Evolutionary conservation across 2,329 filamentous ascomycete genomes (phyloP), one percentile per base, ranked within the genome.

Genomic region (Lomentospora prolificans): DNA sequence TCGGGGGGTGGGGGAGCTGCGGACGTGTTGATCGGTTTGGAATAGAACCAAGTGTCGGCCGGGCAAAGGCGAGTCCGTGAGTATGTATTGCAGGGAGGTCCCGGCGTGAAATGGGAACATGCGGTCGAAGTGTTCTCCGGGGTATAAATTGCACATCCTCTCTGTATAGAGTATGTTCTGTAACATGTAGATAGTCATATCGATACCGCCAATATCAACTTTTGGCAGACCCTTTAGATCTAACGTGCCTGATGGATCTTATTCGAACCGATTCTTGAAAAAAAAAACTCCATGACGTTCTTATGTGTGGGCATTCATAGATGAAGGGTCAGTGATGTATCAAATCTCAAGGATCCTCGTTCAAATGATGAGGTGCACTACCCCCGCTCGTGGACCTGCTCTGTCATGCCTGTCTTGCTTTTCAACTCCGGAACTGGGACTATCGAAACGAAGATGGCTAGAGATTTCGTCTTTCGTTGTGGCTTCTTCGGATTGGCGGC

Each of bases 391-490:
- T 73, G 77, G 2, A 72, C 72, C 64, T 81, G 80, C 27, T 73
- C 61, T 1, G 74, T 76, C 3, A 77, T 64, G 31, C 73, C 77
- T 24, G 69, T 70, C 44, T 71, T 73, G 28, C 65, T 70, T 59
- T 73, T 79, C 51, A 89, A 66, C 60, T 82, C 79, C 17, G 77
- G 75, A 31, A 88, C 67, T 10, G 78, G 69, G 12, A 68, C 67
- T 25, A 71, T 66, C 0, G 82, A 81, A 14, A 89, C 65, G 60
- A 85, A 83, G 22, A 86, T 70, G 58, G 77, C 80, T 73, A 89
- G 70, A 41, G 81, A 75, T 14, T 79, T 78, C 54, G 76, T 67
- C 22, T 68, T 72, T 58, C 73, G 72, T 58, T 73, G 66, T 22
- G 73, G 70, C n/a, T 70, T 68, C 41, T 64, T 71, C 27, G 75